Evolutionary conservation across 495 filamentous ascomycete genomes (phyloP).

Genomic region (Viridothelium virens): DNA sequence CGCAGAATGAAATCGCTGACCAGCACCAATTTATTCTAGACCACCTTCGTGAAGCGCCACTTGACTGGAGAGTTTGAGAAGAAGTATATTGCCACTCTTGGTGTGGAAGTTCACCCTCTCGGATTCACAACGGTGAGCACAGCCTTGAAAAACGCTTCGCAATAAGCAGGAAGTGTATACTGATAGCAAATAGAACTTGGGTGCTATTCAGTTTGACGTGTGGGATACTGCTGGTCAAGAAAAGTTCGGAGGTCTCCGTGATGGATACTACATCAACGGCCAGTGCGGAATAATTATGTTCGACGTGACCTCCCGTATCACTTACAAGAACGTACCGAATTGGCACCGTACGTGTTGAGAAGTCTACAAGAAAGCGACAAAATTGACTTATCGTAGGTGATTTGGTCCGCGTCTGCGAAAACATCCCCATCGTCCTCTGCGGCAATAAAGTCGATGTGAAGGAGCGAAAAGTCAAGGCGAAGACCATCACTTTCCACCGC

Average conservation of each 20-base stretch:
- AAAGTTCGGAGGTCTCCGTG: slow-evolving; percentile 99
- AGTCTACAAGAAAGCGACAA: neutral
- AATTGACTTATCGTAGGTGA: slow-evolving; percentile 61
- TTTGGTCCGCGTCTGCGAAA: slow-evolving; percentile 98
- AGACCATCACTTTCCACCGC: slow-evolving; percentile 99
- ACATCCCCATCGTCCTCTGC: slow-evolving; percentile 95
- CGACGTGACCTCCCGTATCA: slow-evolving; percentile 98
- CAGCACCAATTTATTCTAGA: slow-evolving; percentile 45
- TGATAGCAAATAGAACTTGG: slow-evolving; percentile 69
- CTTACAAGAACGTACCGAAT: slow-evolving; percentile 99
- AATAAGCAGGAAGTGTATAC: slow-evolving; percentile 23
- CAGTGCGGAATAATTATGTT: slow-evolving; percentile 99
- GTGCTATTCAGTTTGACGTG: slow-evolving; percentile 96
- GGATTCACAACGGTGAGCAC: slow-evolving; percentile 83
- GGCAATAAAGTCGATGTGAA: slow-evolving; percentile 99
- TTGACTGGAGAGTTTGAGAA: slow-evolving; percentile 99
- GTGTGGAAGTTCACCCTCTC: slow-evolving; percentile 97
- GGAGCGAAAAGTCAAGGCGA: slow-evolving; percentile 99
- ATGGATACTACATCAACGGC: slow-evolving; percentile 99
- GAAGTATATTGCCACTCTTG: slow-evolving; percentile 99
- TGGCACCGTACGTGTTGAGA: slow-evolving; percentile 82
- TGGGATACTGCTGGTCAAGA: slow-evolving; percentile 99
- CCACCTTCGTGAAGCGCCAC: slow-evolving; percentile 99
- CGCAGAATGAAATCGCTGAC: slow-evolving; percentile 15
- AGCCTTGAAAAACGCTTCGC: slow-evolving; percentile 21